Conservation (phyloP, 352 stramenopile genomes). For the Phytopythium kandeliae region DNA sequence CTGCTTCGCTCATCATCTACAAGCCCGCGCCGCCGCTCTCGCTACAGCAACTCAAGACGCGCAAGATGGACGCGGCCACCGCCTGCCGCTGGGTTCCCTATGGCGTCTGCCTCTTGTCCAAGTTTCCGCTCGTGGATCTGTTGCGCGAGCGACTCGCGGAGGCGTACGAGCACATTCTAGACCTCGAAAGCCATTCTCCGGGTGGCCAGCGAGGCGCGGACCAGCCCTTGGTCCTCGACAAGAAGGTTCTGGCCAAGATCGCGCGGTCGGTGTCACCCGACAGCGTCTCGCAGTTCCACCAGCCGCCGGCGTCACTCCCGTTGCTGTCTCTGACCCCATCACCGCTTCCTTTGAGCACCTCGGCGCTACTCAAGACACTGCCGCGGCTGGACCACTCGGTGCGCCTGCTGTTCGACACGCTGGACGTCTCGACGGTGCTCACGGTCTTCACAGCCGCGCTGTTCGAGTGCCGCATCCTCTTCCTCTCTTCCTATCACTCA, state of each 20-base stretch:
- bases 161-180: constrained; percentile 78
- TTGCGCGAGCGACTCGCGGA: constrained; percentile 75
- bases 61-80: constrained; percentile 34
- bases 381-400: constrained; percentile 72
- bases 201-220: constrained; percentile 6
- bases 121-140: constrained; percentile 74
- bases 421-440: constrained; percentile 69
- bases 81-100: constrained; percentile 70
- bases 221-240: constrained; percentile 65
- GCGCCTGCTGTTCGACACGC: constrained; percentile 71
- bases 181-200: constrained; percentile 51
- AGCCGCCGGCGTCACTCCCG: constrained; percentile 21
- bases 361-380: constrained; percentile 36
- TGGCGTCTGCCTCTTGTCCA: constrained; percentile 77
- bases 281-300: constrained; percentile 47
- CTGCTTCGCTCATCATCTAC: constrained; percentile 75
- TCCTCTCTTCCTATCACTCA: constrained; percentile 76
- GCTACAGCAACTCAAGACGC: constrained; percentile 49
- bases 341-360: constrained; percentile 15
- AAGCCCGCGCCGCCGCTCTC: constrained; percentile 63
- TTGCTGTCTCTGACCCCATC: constrained; percentile 27
- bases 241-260: constrained; percentile 76
- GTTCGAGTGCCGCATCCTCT: constrained; percentile 74
- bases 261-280: constrained; percentile 63
- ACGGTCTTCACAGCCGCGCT: constrained; percentile 74